A percentile compares a stretch with the other conserved stretches of the same genome.
phyloP scores from a whole-genome alignment of 768 basidiomycete genomes.

The Dioszegia crocea region DNA sequence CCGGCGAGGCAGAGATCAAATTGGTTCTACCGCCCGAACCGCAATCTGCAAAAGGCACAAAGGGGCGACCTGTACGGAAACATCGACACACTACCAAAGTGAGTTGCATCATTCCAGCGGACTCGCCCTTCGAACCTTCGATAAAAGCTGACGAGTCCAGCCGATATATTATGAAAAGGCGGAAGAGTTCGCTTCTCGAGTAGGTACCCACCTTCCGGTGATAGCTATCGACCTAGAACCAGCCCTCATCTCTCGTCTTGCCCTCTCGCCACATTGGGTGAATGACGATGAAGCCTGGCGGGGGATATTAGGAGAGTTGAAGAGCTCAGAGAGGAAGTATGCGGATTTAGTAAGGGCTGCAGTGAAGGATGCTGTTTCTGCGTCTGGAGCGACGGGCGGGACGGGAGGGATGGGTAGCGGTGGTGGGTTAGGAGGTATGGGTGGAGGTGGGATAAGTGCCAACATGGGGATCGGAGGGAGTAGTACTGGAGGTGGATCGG shows the following conservation, averaged over 20 bases:
- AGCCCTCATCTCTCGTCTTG: slow-evolving; percentile 30
- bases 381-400: not conserved
- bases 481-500: not conserved
- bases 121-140: not conserved
- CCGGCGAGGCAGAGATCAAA: slow-evolving; percentile 34
- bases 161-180: slow-evolving; percentile 37
- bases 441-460: not conserved
- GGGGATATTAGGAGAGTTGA: slow-evolving; percentile 12
- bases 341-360: slow-evolving; percentile 28
- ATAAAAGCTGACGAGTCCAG: slow-evolving; percentile 7
- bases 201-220: slow-evolving; percentile 35
- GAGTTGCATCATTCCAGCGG: not conserved
- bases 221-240: slow-evolving; percentile 40
- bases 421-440: not conserved
- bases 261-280: slow-evolving; percentile 33
- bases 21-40: slow-evolving; percentile 44
- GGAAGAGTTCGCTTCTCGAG: slow-evolving; percentile 33
- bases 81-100: slow-evolving; percentile 35
- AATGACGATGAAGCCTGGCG: slow-evolving; percentile 44
- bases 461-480: slow-evolving; percentile 2
- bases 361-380: slow-evolving; percentile 16
- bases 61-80: slow-evolving; percentile 32
- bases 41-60: slow-evolving; percentile 22
- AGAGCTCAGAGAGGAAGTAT: slow-evolving; percentile 28
- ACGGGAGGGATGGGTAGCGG: not conserved